Base-by-base conservation (phyloP, 2,329 filamentous ascomycete species). In the Epichloe brachyelytri region DNA sequence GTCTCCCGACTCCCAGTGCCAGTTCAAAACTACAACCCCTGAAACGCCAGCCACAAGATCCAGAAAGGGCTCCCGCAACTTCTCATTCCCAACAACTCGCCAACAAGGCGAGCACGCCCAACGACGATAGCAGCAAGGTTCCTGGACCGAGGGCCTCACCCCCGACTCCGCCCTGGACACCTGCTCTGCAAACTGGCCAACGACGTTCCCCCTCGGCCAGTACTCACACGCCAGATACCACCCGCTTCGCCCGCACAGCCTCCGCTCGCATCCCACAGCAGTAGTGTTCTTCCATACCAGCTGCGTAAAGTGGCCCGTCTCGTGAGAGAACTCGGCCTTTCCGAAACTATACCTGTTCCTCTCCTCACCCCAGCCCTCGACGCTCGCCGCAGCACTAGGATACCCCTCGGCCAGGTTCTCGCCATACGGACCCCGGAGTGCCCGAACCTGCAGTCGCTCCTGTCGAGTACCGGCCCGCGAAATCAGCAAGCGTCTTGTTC, bases 201-300 rank as follows among this genome's bases (percentile, higher is more conserved):
- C 60, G 0, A 86, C 69, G 59, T 88, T 87, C 0, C 84, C 84
- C 1, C 72, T 63, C 1, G 84, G 83, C 69, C 72, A 82, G 65
- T 86, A 87, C 66, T 86, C 82, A 57, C 83, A 88, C 22, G 80
- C 80, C 0, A 86, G 68, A 63, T 78, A 85, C 78, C 80, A 86
- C 0, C 80, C 80, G 37, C 65, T 66, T 33, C 63, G 62, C 1
- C 63, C 66, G 49, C 57, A 59, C 40, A 39, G 8, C 17, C 51
- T 50, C 46, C 52, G 51, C 12, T 12, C 54, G 48, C 63, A 65
- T 17, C 63, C 63, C 38, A 65, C 53, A 11, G 48, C 53, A 40
- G 50, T 57, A 22, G 60, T 60, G 46, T 41, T 53, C 52, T 58
- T 60, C 63, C 63, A 65, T 50, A 65, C 60, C 46, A 65, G 43